phyloP scores from a whole-genome alignment of 805 yeast genomes.

The Candida succiphila region DNA sequence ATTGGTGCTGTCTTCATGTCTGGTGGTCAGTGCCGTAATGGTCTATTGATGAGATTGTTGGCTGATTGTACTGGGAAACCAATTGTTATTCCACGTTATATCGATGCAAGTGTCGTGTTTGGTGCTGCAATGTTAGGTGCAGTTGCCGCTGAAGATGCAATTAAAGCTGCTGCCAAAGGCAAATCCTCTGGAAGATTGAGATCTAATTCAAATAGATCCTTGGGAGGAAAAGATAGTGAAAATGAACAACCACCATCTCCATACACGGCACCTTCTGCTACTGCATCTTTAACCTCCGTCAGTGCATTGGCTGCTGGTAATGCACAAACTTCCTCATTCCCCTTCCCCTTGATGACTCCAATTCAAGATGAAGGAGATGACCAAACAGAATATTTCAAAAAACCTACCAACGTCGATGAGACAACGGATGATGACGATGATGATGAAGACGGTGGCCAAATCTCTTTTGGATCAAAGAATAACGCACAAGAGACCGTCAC shows the following conservation, averaged over 20 bases:
- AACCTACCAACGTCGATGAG: conserved; percentile 5
- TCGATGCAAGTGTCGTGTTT: conserved; percentile 94
- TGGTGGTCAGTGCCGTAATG: conserved; percentile 96
- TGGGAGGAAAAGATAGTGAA: conserved; percentile 11
- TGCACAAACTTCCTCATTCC: conserved; percentile 25
- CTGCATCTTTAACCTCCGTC: conserved; percentile 53
- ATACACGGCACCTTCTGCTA: conserved; percentile 75
- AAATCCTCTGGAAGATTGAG: conserved; percentile 16
- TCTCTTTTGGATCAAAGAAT: conserved; percentile 53
- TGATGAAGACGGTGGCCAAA: conserved; percentile 37
- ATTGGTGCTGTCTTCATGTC: conserved; percentile 75
- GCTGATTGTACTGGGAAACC: conserved; percentile 93
- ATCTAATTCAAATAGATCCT: conserved; percentile 13
- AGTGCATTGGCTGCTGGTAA: conserved; percentile 33
- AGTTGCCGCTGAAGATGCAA: conserved; percentile 69
- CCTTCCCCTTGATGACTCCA: conserved; percentile 38
- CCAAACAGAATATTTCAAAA: conserved; percentile 5
- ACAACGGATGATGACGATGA: conserved; percentile 24
- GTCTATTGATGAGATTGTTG: conserved; percentile 75
- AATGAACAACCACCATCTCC: conserved; percentile 43
- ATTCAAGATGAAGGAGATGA: conserved; percentile 19
- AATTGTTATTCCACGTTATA: conserved; percentile 84
- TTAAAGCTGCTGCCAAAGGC: conserved; percentile 14
- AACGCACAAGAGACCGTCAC: conserved; percentile 44
- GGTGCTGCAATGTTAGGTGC: conserved; percentile 96